Conservation (phyloP, 208 protist genomes). For the Wallacemonas sp. region DNA sequence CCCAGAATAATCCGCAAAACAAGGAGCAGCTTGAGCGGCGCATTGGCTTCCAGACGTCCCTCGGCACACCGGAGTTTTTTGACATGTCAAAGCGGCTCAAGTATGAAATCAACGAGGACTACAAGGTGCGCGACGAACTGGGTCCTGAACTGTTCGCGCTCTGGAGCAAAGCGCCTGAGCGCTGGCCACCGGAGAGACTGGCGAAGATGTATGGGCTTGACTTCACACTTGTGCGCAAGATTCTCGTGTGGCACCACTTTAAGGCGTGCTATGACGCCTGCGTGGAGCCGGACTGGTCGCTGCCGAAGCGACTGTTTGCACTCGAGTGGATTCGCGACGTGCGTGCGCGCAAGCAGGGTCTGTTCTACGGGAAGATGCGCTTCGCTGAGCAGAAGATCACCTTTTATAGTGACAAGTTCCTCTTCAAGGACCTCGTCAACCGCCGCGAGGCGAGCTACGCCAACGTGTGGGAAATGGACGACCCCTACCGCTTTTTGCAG, state of each 20-base stretch:
- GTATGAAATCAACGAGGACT: conserved; percentile 94
- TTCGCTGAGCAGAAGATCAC: conserved; percentile 94
- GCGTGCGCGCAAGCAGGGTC: conserved; percentile 82
- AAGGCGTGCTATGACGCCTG: conserved; percentile 94
- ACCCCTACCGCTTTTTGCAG: conserved; percentile 94
- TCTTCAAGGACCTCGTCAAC: conserved; percentile 92
- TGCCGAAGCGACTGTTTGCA: conserved; percentile 92
- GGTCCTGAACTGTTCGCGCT: conserved; percentile 92
- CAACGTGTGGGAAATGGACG: conserved; percentile 95
- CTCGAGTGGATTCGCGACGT: conserved; percentile 93
- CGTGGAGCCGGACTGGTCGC: conserved; percentile 92
- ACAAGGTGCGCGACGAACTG: conserved; percentile 93
- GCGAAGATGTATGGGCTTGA: conserved; percentile 94
- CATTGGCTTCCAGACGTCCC: conserved; percentile 88
- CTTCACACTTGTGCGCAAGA: conserved; percentile 90
- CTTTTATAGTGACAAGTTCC: conserved; percentile 93
- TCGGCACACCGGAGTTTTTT: conserved; percentile 93
- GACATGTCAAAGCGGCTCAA: conserved; percentile 91
- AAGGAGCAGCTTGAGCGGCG: conserved; percentile 85
- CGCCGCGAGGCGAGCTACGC: conserved; percentile 92
- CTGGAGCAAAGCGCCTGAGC: conserved; percentile 92
- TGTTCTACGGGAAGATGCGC: conserved; percentile 92
- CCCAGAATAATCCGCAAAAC: conserved; percentile 87
- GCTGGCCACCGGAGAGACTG: conserved; percentile 92
- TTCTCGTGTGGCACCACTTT: conserved; percentile 93